Percentiles rank a stretch among this genome's conserved stretches.
These are phyloP conservation scores for Talaromyces sp. DNA, from an alignment of 2,329 filamentous ascomycete genomes.

Conservation along the genomic window DNA sequence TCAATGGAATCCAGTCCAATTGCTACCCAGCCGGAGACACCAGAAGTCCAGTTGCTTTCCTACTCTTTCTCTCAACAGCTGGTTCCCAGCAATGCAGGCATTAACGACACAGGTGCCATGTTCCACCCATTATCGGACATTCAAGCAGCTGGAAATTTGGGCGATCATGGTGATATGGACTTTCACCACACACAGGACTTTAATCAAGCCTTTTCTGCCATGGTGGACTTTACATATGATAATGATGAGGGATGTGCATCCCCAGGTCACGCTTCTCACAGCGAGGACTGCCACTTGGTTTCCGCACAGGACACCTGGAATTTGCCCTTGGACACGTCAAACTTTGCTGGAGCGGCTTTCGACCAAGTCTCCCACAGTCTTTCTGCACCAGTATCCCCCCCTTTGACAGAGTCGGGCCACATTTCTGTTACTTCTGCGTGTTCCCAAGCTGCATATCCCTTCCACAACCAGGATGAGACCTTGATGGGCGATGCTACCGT, in stretches of 20 bases:
- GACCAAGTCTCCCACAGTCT: slow-evolving; percentile 33
- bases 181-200: slow-evolving; percentile 33
- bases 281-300: slow-evolving; percentile 30
- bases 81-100: slow-evolving; percentile 33
- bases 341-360: slow-evolving; percentile 29
- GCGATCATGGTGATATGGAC: slow-evolving; percentile 33
- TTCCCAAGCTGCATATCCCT: slow-evolving; percentile 34
- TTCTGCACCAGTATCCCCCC: slow-evolving; percentile 37
- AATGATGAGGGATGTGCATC: slow-evolving; percentile 35
- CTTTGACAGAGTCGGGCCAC: slow-evolving; percentile 38
- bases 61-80: slow-evolving; percentile 38
- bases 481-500: slow-evolving; percentile 34
- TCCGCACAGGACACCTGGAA: slow-evolving; percentile 26
- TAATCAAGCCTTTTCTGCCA: slow-evolving; percentile 28
- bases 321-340: slow-evolving; percentile 28
- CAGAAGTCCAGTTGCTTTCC: slow-evolving; percentile 38
- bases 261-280: slow-evolving; percentile 33
- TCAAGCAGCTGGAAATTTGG: slow-evolving; percentile 31
- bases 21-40: slow-evolving; percentile 32
- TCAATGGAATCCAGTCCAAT: slow-evolving; percentile 34
- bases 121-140: slow-evolving; percentile 35
- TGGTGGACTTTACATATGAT: slow-evolving; percentile 37
- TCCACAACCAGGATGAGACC: slow-evolving; percentile 32
- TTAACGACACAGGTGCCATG: slow-evolving; percentile 28
- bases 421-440: slow-evolving; percentile 34